Evolutionary conservation across 805 yeast genomes (phyloP), one percentile per base, ranked within the genome.

Genomic region (Candida mattraensis): DNA sequence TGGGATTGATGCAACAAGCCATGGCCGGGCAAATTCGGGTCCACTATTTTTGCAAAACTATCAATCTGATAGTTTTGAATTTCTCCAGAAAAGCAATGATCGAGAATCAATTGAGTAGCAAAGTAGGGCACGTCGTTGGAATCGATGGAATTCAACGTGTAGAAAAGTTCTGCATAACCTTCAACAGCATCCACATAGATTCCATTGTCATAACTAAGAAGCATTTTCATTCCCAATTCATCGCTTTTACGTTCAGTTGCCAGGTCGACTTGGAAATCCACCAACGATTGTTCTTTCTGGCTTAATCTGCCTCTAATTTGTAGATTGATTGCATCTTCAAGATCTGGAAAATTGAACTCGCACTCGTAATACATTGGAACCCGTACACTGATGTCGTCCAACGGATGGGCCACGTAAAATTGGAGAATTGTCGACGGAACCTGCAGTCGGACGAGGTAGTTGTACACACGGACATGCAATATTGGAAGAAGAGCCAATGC

Each of bases 281-380:
- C 37, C 3, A 45, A 33, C 1, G 45, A 24, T 7, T 39, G 36
- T 18, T 57, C 60, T 4, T 39, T 28, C 3, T 35, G 20, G n/a
- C 56, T 50, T 26, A 78, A 39, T 28, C 72, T 59, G 11, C 63
- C 60, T 40, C 71, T 64, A 2, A 75, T 50, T 46, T 76, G 75
- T 9, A 66, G 49, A 40, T 73, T 72, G 2, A 72, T 53, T 1
- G 83, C 87, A 27, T 67, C 67, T 2, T 70, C 73, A 13, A 87
- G 51, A 54, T 87, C 95, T 0, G 91, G 89, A 47, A 80, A 79
- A 12, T 61, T 57, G 44, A 78, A 68, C 1, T 73, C 74, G 1
- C 58, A 48, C n/a, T 59, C 56, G 15, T 69, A 46, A 30, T 60
- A 66, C 3, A 74, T 62, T 0, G 76, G 77, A 5, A 75, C 62